Evolutionary conservation across 768 basidiomycete species (phyloP), one percentile per base, ranked within the genome.

Genomic region (Suillus subalutaceus): DNA sequence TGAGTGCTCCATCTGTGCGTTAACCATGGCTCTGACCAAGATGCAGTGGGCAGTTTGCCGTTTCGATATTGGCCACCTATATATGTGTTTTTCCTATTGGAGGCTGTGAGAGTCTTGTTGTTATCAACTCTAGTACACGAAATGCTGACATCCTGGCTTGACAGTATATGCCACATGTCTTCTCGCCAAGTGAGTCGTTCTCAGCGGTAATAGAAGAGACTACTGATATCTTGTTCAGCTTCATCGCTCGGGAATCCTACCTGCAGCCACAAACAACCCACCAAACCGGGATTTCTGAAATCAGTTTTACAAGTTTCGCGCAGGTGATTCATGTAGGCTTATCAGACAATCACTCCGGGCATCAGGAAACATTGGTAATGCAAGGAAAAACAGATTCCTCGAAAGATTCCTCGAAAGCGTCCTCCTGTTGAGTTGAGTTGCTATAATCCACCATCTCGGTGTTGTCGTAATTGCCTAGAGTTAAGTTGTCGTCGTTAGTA

Each of bases 241-340:
- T 74, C 4, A 66, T 76, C 66, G 72, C 75, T 50, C 76, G 71
- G 37, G 69, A 70, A 30, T 78, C 76, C 20, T 78, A 75, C 38
- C 65, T 77, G 41, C 16, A 37, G 44, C 53, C 62, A 20, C 59
- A 30, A 6, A 43, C 40, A 30, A 1, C 7, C 6, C 59, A 43
- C 16, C 40, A 43, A 41, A 0, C 40, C 18, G 41, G 30, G 0
- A 20, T 30, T 41, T 20, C 40, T 23, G 10, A 18, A 18, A 60
- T 60, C 26, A 13, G 16, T 30, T 60, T 43, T 43, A 26, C 26
- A 41, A 26, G 26, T 20, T 30, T 20, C 41, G 6, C 59, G 18
- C 40, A 30, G 26, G 59, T 12, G 16, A 26, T 20, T 23, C 35
- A 58, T 58, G n/a, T 38, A 8, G 10, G 41, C 40, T 59, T 18